Evolutionary conservation across 1,284 basidiomycete species (phyloP).

Genomic region (Sparassis latifolia): DNA sequence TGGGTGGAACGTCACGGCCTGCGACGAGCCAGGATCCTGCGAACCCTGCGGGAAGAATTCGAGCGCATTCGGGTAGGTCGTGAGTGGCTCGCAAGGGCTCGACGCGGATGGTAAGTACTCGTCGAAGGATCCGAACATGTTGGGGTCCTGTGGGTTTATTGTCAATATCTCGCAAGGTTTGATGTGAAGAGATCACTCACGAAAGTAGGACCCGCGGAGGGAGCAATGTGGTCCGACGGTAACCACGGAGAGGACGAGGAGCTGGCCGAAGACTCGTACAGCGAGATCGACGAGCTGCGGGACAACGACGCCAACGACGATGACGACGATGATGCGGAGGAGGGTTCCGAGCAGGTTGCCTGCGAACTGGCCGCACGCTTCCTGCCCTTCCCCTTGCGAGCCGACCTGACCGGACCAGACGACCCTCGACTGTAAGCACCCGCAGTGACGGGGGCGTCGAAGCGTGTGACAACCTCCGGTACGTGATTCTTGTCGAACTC

Average conservation of each 20-base stretch:
- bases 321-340: constrained; percentile 14
- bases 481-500: constrained; percentile 67
- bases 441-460: constrained; percentile 67
- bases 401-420: constrained; percentile 32
- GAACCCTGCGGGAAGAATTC: constrained; percentile 9
- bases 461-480: constrained; percentile 58
- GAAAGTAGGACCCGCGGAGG: constrained; percentile 35
- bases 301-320: constrained; percentile 8
- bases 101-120: constrained; percentile 20
- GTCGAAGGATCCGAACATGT: constrained; percentile 42
- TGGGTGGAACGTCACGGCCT: constrained; percentile 12
- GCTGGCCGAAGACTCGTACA: constrained; percentile 13
- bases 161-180: constrained; percentile 15
- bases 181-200: constrained; percentile 32
- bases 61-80: constrained; percentile 12
- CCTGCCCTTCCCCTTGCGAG: constrained; percentile 17
- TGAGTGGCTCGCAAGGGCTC: constrained; percentile 26
- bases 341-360: constrained; percentile 9
- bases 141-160: constrained; percentile 28
- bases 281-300: constrained; percentile 4
- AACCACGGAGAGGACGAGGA: constrained; percentile 21
- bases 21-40: constrained; percentile 9
- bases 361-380: constrained; percentile 29
- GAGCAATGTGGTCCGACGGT: constrained; percentile 25
- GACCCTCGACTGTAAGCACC: constrained; percentile 47